phyloP scores from a whole-genome alignment of 2,329 filamentous ascomycete species.

The Fusarium incarnatum region DNA sequence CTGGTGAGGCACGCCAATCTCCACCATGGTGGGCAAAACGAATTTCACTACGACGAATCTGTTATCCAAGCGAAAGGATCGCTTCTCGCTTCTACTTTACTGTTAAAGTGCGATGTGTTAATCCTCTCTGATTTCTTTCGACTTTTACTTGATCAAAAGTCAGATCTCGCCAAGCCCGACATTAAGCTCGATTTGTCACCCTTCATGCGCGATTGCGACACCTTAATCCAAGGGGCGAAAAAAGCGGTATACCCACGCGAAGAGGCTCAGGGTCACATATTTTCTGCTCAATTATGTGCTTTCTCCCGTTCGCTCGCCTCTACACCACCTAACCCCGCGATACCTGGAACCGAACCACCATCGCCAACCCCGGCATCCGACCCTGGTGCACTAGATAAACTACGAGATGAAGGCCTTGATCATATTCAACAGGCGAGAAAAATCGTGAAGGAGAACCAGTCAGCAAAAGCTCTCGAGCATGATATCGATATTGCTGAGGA shows the following conservation, averaged over 20 bases:
- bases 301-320: neutral
- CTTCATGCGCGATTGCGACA: neutral
- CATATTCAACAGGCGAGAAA: neutral
- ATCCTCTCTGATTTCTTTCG: constrained; percentile 3
- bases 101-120: neutral
- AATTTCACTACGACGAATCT: neutral
- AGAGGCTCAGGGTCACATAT: neutral
- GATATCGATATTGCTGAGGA: neutral
- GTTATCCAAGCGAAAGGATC: neutral
- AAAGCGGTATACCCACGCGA: neutral
- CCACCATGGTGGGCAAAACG: neutral
- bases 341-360: neutral
- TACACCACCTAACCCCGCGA: neutral
- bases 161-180: neutral
- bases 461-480: neutral
- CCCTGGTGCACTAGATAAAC: neutral
- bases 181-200: neutral
- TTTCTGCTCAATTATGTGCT: neutral
- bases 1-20: neutral
- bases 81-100: neutral
- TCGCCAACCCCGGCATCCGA: neutral
- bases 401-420: neutral
- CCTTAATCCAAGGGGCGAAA: neutral
- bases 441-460: neutral
- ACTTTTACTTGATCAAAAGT: neutral